Evolutionary conservation across 1,139 yeast genomes (phyloP).

Genomic region (Maudiozyma humilis): DNA sequence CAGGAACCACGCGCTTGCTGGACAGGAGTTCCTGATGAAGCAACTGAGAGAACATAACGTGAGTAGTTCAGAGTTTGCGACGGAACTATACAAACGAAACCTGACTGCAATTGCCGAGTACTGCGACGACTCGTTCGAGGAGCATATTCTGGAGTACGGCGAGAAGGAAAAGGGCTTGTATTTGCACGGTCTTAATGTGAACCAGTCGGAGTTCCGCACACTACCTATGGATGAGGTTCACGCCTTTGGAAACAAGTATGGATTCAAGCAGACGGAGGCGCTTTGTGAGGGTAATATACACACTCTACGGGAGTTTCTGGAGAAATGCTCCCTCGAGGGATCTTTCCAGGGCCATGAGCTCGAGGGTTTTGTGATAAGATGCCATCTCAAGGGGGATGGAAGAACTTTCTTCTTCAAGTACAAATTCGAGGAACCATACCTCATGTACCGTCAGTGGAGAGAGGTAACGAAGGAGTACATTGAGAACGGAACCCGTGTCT

Average conservation of each 20-base stretch:
- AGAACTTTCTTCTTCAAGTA: conserved; percentile 75
- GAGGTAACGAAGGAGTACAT: conserved; percentile 68
- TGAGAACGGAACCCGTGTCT: conserved; percentile 36
- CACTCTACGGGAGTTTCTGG: conserved; percentile 44
- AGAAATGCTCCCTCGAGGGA: conserved; percentile 57
- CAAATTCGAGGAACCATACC: conserved; percentile 92
- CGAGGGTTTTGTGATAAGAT: conserved; percentile 90
- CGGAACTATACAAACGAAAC: conserved; percentile 41
- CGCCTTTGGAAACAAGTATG: conserved; percentile 58
- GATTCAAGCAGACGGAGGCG: conserved; percentile 53
- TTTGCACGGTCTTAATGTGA: conserved; percentile 77
- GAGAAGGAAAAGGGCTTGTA: conserved; percentile 67
- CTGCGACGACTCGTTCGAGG: conserved; percentile 91
- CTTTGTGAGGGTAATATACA: conserved; percentile 35
- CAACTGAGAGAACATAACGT: conserved; percentile 43
- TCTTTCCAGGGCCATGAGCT: conserved; percentile 62
- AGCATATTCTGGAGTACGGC: conserved; percentile 76
- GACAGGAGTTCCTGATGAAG: conserved; percentile 47
- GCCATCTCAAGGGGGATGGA: conserved; percentile 30
- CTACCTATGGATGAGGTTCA: conserved; percentile 53
- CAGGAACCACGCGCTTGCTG: conserved; percentile 70
- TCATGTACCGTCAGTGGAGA: conserved; percentile 83
- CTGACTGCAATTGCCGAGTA: conserved; percentile 85
- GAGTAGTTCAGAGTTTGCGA: conserved; percentile 46
- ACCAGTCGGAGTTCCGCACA: conserved; percentile 57